Percentiles rank a stretch among this genome's conserved stretches.
phyloP scores from a whole-genome alignment of 2,329 filamentous ascomycete genomes.

The Neofusicoccum parvum region DNA sequence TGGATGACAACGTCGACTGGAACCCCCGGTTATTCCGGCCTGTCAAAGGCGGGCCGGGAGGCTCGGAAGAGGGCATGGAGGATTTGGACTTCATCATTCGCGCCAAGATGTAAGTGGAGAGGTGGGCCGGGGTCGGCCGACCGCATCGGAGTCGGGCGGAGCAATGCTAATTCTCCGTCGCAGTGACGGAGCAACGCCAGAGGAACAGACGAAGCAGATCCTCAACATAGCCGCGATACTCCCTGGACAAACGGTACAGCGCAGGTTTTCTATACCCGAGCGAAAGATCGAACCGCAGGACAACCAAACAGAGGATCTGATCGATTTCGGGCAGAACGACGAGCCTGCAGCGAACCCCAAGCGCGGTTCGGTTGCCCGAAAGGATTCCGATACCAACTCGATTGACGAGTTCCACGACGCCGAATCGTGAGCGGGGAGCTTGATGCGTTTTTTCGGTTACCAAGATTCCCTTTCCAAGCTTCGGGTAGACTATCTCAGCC shows the following conservation, averaged over 20 bases:
- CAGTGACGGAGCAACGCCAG: constrained; percentile 66
- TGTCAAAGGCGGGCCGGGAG: constrained; percentile 70
- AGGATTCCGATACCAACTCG: constrained; percentile 46
- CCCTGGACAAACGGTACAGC: constrained; percentile 64
- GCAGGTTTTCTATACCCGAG: constrained; percentile 60
- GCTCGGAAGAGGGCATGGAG: constrained; percentile 78
- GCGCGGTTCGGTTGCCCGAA: constrained; percentile 30
- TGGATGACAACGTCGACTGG: constrained; percentile 82
- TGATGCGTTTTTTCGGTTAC: background rate
- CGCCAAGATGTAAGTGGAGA: constrained; percentile 69
- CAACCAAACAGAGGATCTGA: constrained; percentile 47
- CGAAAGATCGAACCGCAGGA: constrained; percentile 38
- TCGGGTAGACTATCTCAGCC: constrained; percentile 11
- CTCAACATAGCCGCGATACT: constrained; percentile 83
- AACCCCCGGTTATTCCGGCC: constrained; percentile 80
- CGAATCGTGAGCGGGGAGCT: constrained; percentile 34
- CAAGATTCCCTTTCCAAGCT: constrained; percentile 8
- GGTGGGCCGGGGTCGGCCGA: background rate
- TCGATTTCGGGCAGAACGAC: constrained; percentile 59
- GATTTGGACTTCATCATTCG: constrained; percentile 95
- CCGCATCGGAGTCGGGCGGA: background rate
- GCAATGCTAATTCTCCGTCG: constrained; percentile 21
- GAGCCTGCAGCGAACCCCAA: background rate
- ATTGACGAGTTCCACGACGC: constrained; percentile 54
- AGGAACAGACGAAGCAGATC: constrained; percentile 78